Percentiles rank a stretch among this genome's conserved stretches.
Evolutionary conservation across 768 basidiomycete species (phyloP).

Genomic region (Leucocoprinus birnbaumii): DNA sequence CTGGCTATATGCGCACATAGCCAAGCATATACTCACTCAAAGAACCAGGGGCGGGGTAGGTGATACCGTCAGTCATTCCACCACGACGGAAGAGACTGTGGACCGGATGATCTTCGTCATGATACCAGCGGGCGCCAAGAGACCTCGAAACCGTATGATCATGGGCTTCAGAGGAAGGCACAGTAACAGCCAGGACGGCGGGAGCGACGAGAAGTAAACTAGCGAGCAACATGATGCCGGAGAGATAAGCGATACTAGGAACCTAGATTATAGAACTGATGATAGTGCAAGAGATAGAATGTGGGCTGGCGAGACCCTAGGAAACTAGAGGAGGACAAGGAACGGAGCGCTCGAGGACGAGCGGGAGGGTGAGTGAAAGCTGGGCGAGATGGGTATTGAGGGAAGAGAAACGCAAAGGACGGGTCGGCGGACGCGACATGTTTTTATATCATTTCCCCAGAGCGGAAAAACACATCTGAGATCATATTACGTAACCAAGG

Average conservation of each 20-base stretch:
- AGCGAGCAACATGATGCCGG: conserved; percentile 11
- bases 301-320: conserved; percentile 20
- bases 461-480: conserved; percentile 3
- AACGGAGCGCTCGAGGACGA: conserved; percentile 3
- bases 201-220: conserved; percentile 4
- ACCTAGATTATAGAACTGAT: neutral
- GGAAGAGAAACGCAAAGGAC: neutral
- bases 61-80: conserved; percentile 40
- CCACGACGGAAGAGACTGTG: conserved; percentile 62
- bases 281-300: neutral
- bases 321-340: conserved; percentile 14
- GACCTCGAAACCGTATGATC: conserved; percentile 23
- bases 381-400: neutral
- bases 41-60: conserved; percentile 58
- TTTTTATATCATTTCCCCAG: conserved; percentile 1
- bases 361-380: neutral
- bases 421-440: neutral
- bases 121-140: conserved; percentile 56
- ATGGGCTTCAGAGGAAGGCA: conserved; percentile 14
- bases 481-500: neutral
- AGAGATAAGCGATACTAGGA: neutral
- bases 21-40: conserved; percentile 36
- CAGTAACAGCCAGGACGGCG: conserved; percentile 8
- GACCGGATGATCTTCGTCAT: conserved; percentile 54
- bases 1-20: neutral